Evolutionary conservation across 192 early-diverging fungal species (phyloP), one percentile per base, ranked within the genome.

Genomic region (Phlyctochytrium planicorne): DNA sequence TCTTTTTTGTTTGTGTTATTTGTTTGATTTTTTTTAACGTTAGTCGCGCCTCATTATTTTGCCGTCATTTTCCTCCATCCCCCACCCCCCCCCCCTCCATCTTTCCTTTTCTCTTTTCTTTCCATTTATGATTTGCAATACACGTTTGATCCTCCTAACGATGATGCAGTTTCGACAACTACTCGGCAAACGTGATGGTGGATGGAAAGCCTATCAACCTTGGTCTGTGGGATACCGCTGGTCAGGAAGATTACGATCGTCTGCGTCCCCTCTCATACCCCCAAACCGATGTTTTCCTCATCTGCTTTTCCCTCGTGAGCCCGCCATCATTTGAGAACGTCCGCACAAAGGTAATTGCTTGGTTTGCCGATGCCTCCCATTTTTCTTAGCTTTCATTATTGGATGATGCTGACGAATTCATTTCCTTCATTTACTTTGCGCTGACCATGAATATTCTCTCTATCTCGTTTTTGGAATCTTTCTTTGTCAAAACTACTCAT

Each of bases 231-330:
- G 96, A 98, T 85, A 98, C 96, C 2, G 96, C 96, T 59, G 96
- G 96, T 56, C 96, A 98, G 81, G 96, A 98, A 82, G 96, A 98
- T 80, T 97, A 97, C 80, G 96, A 97, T 76, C 93, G 96, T 53
- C 85, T 98, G 60, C 91, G 96, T 63, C 96, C 96, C 6, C 85
- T 98, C 40, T 96, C 94, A 60, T 98, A 98, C 79, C 96, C 96
- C 53, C 96, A 98, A 72, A 98, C 96, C 3, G 96, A 98, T 76
- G 94, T 98, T 23, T 98, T 98, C 81, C 82, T 98, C 65, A 89
- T 98, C 72, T 98, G 96, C 82, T 98, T 98, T 75, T 98, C 96
- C 53, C 78, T 98, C 55, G 94, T 97, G 68, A 91, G 89, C 62
- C 96, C 94, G 69, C 91, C 95, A 40, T 95, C 93, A 33, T 98